These are phyloP conservation scores for Metschnikowia borealis DNA, from an alignment of 805 yeast genomes.

Conservation along the genomic window DNA sequence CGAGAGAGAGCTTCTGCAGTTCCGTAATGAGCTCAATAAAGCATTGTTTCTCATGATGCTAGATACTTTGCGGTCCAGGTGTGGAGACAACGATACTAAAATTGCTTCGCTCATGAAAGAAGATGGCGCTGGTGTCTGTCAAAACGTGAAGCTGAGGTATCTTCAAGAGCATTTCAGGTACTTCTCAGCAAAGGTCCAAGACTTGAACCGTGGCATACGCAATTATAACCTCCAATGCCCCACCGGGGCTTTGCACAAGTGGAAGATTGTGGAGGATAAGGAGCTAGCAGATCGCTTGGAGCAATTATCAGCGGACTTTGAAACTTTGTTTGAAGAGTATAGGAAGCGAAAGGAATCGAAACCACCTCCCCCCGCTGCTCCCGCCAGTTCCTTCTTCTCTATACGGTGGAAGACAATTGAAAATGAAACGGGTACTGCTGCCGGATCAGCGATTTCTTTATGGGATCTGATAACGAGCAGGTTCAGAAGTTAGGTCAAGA, in stretches of 20 bases:
- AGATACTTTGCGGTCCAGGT: neutral
- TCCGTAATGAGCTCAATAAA: conserved; percentile 43
- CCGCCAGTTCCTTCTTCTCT: neutral
- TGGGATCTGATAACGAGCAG: conserved; percentile 14
- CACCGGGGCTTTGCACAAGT: conserved; percentile 33
- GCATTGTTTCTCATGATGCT: conserved; percentile 24
- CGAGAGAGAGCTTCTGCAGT: conserved; percentile 41
- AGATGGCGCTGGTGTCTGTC: neutral
- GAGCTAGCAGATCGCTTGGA: conserved; percentile 21
- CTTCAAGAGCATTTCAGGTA: conserved; percentile 4
- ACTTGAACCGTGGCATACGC: conserved; percentile 22
- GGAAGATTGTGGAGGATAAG: conserved; percentile 27
- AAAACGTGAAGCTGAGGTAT: neutral
- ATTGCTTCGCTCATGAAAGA: neutral
- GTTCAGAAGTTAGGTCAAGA: neutral
- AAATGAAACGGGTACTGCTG: neutral
- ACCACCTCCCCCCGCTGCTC: neutral
- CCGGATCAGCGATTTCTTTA: neutral
- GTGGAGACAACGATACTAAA: neutral
- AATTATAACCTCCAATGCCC: conserved; percentile 40
- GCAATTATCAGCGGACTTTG: neutral
- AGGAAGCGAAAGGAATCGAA: neutral
- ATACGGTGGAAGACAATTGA: neutral
- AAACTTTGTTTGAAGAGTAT: neutral
- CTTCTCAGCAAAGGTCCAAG: conserved; percentile 11